These are phyloP conservation scores for Talaromyces adpressus DNA, from an alignment of 495 filamentous ascomycete species.

Conservation along the genomic window DNA sequence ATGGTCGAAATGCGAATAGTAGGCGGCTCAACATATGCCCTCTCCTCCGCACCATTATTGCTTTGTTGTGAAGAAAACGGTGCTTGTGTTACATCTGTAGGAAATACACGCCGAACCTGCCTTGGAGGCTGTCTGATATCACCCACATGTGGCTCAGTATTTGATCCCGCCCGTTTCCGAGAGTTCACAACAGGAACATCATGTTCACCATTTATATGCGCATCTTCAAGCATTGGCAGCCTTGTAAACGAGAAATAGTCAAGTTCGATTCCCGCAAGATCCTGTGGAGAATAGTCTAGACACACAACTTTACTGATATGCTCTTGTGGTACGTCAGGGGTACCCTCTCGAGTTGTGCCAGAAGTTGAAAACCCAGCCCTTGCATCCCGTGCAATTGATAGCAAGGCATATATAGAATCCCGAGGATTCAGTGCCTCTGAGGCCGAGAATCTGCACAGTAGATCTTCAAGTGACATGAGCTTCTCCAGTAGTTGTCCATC, in stretches of 20 bases:
- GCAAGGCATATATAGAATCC: slow-evolving; percentile 4
- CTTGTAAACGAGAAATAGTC: neutral
- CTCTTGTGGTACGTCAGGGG: neutral
- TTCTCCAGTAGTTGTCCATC: neutral
- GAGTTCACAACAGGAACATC: neutral
- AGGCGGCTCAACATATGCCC: neutral
- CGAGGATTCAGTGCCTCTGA: slow-evolving; percentile 1
- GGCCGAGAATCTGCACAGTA: slow-evolving; percentile 3
- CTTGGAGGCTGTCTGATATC: neutral
- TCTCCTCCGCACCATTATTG: neutral
- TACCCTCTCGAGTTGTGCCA: neutral
- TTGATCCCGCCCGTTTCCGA: neutral
- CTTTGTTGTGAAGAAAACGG: neutral
- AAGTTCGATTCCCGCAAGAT: neutral
- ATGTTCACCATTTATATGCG: neutral
- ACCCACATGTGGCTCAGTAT: neutral
- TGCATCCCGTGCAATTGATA: slow-evolving; percentile 1
- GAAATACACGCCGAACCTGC: neutral
- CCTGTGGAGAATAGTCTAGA: neutral
- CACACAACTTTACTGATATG: neutral
- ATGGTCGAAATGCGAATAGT: neutral
- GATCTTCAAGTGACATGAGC: slow-evolving; percentile 1
- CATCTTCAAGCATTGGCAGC: neutral
- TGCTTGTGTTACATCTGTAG: neutral
- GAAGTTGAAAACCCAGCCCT: neutral